Base-by-base conservation (phyloP, 495 filamentous ascomycete species). In the Podospora pseudocomata region DNA sequence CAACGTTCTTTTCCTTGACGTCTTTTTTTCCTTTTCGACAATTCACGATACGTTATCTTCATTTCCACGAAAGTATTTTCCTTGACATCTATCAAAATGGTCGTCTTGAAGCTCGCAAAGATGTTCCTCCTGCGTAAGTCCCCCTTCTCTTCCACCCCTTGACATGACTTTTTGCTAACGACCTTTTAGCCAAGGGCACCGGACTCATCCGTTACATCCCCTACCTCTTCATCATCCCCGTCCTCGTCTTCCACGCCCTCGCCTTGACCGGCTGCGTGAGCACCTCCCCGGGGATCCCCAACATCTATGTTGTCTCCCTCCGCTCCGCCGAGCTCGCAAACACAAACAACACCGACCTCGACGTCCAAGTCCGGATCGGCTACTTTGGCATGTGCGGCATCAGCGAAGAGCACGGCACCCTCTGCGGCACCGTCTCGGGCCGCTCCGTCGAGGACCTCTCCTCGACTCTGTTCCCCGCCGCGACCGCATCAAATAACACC, bases 311-410 rank as follows among this genome's bases (percentile, higher is more conserved):
- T 61, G 73, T 78, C 61, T 66, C 70, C 3, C 70, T 78, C 9
- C 66, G 64, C 2, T 54, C 75, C 44, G 39, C 39, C 39, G 39
- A 49, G 39, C 39, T 49, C 39, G 39, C 39, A 6, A 67, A 72
- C 63, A 60, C 55, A 57, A 74, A 74, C 68, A 62, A 62, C 26
- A 68, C 69, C 15, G 23, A 32, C 4, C 30, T 59, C 23, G 2
- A 58, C 9, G 26, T 72, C 15, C 57, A 73, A 20, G 71, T 77
- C 63, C 75, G 76, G 60, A 65, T 78, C 19, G 76, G 78, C 62
- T 80, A 77, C 73, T 82, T 75, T 63, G 76, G 75, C 55, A 74
- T 78, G 65, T 78, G 76, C 67, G 75, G 68, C 65, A 69, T 71
- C 63, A 49, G 39, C 39, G 70, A 74, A 63, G 67, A 68, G 11